Conservation (phyloP, 2,329 filamentous ascomycete genomes). For the Fusarium sp. region DNA sequence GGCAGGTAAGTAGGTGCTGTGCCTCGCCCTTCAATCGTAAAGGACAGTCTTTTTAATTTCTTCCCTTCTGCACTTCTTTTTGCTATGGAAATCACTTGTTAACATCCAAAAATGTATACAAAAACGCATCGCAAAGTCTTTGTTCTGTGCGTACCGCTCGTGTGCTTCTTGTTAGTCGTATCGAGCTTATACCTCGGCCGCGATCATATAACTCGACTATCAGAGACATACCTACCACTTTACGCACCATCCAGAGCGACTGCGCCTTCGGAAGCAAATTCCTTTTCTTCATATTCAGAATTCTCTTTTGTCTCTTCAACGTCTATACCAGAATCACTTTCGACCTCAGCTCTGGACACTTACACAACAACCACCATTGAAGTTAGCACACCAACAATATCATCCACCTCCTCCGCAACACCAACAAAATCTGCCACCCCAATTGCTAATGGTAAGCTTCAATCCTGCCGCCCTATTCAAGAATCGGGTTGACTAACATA, state of each 20-base stretch:
- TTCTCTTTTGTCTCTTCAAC: not conserved
- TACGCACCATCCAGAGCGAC: conserved; percentile 7
- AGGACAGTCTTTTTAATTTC: conserved; percentile 9
- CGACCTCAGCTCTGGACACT: conserved; percentile 12
- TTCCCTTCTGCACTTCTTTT: not conserved
- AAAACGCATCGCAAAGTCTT: conserved; percentile 45
- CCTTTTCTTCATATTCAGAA: not conserved
- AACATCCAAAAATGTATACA: conserved; percentile 40
- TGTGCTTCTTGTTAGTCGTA: conserved; percentile 39
- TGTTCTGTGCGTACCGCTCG: conserved; percentile 35
- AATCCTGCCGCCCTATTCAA: accelerated
- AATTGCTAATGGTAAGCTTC: conserved; percentile 15
- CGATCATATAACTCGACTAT: conserved; percentile 43
- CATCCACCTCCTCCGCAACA: not conserved
- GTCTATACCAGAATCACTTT: conserved; percentile 1
- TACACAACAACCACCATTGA: conserved; percentile 14
- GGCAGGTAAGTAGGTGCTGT: conserved; percentile 2
- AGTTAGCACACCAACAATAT: conserved; percentile 1
- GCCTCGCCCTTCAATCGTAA: conserved; percentile 30
- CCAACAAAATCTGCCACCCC: conserved; percentile 12
- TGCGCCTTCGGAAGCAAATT: conserved; percentile 10
- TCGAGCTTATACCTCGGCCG: conserved; percentile 43
- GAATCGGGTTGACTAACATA: not conserved
- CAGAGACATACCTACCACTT: conserved; percentile 35
- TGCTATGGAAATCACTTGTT: conserved; percentile 8